Conservation (phyloP, 1,284 basidiomycete species). For the Rhodotorula sp. region DNA sequence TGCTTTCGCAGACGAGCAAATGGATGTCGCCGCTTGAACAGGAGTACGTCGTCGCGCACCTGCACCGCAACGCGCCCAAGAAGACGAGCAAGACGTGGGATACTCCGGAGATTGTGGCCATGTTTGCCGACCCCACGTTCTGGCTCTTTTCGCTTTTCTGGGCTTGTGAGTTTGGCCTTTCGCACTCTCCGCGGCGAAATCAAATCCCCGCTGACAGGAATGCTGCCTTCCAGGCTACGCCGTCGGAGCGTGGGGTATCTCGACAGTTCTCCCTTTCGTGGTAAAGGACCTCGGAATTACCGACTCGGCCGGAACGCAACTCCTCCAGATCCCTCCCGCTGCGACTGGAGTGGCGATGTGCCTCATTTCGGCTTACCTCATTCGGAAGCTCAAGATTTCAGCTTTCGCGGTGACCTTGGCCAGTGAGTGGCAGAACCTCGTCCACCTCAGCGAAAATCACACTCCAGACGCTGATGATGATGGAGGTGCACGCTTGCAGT, state of each 20-base stretch:
- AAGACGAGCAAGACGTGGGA: constrained; percentile 7
- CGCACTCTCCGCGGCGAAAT: background rate
- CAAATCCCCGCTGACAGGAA: background rate
- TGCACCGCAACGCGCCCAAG: constrained; percentile 18
- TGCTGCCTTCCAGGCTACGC: background rate
- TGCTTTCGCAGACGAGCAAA: constrained; percentile 5
- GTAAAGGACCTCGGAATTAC: constrained; percentile 10
- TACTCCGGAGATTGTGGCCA: background rate
- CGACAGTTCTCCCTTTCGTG: constrained; percentile 14
- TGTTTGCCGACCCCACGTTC: constrained; percentile 12
- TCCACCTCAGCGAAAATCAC: no score
- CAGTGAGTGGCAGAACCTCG: background rate
- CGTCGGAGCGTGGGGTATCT: constrained; percentile 12
- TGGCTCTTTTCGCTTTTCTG: constrained; percentile 9
- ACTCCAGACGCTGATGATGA: no score
- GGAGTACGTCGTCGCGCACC: constrained; percentile 1
- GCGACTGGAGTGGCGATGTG: constrained; percentile 15
- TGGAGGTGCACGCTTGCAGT: background rate
- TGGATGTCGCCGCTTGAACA: constrained; percentile 22
- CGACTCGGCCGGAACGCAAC: constrained; percentile 13
- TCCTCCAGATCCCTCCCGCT: constrained; percentile 21
- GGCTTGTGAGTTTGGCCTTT: background rate
- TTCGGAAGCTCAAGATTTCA: constrained; percentile 1
- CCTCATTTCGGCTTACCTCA: constrained; percentile 11
- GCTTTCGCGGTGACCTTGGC: constrained; percentile 7